phyloP scores from a whole-genome alignment of 202 grass and related monocot genomes.

The Eragrostis tef region DNA sequence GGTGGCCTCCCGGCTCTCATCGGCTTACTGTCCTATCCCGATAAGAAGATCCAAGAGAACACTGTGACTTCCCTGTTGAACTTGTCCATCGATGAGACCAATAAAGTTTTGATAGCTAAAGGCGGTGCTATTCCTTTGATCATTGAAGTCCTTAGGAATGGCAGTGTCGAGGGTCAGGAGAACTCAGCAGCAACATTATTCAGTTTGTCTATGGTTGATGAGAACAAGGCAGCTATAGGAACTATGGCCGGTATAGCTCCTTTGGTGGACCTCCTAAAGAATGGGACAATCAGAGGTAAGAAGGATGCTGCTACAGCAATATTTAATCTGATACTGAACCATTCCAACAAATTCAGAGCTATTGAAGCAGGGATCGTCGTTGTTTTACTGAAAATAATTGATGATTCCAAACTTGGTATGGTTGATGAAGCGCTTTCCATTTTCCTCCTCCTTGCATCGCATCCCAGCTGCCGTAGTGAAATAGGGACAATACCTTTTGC shows the following conservation, averaged over 20 bases:
- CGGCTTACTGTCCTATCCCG: constrained; percentile 62
- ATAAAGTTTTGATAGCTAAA: constrained; percentile 72
- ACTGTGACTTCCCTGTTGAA: constrained; percentile 78
- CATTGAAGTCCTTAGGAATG: constrained; percentile 72
- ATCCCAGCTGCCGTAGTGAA: constrained; percentile 46
- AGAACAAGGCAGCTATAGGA: constrained; percentile 68
- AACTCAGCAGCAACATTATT: constrained; percentile 80
- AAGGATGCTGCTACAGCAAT: constrained; percentile 80
- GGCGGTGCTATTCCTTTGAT: constrained; percentile 64
- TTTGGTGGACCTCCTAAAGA: constrained; percentile 62
- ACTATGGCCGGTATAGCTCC: constrained; percentile 58
- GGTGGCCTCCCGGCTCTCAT: constrained; percentile 63
- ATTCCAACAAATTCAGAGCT: constrained; percentile 65
- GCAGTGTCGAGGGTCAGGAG: constrained; percentile 66
- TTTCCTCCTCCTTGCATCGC: constrained; percentile 68
- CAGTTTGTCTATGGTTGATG: constrained; percentile 77
- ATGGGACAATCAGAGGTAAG: constrained; percentile 77
- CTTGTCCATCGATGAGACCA: constrained; percentile 82
- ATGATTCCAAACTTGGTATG: constrained; percentile 65
- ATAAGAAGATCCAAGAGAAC: constrained; percentile 77
- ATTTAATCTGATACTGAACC: constrained; percentile 69
- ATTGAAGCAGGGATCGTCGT: constrained; percentile 62
- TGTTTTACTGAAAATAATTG: constrained; percentile 50
- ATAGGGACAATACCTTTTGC: constrained; percentile 52
- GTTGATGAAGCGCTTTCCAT: constrained; percentile 77